Percentiles rank a stretch among this genome's conserved stretches.
Evolutionary conservation across 1,139 yeast species (phyloP).

Genomic region (Pichia sp.): DNA sequence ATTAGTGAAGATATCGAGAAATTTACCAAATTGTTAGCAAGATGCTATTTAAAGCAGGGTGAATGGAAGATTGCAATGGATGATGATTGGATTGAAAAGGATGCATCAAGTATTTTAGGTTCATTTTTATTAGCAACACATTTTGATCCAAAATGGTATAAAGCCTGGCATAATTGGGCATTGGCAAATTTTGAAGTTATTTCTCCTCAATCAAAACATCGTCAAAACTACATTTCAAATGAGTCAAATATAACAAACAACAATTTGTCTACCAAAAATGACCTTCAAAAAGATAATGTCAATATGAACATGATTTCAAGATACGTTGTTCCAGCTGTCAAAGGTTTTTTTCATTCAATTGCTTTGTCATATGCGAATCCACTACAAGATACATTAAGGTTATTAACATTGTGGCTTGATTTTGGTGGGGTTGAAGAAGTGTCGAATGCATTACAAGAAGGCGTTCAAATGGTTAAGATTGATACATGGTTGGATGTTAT

Average conservation of each 20-base stretch:
- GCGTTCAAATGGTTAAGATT: constrained; percentile 80
- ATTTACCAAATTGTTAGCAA: constrained; percentile 80
- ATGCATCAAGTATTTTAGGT: constrained; percentile 77
- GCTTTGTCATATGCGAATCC: constrained; percentile 83
- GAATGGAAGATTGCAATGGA: constrained; percentile 92
- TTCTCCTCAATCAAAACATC: constrained; percentile 40
- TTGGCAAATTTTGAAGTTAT: constrained; percentile 94
- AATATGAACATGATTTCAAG: constrained; percentile 42
- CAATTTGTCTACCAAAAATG: not conserved
- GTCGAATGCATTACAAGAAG: constrained; percentile 85
- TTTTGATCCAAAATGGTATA: constrained; percentile 89
- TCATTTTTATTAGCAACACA: constrained; percentile 92
- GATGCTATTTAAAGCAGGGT: constrained; percentile 95
- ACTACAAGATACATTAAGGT: constrained; percentile 83
- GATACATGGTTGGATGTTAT: constrained; percentile 95
- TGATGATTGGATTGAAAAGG: constrained; percentile 70
- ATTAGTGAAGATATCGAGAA: constrained; percentile 73
- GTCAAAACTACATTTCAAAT: constrained; percentile 13
- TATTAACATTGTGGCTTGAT: constrained; percentile 90
- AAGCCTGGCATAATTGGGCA: constrained; percentile 99
- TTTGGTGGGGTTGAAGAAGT: constrained; percentile 94
- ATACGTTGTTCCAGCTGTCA: constrained; percentile 91
- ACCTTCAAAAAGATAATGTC: constrained; percentile 18
- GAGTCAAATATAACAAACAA: not conserved
- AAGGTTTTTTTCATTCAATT: constrained; percentile 93